Evolutionary conservation across 257 asterid species (phyloP), one percentile per base, ranked within the genome.

Genomic region (Knoxia roxburghii): DNA sequence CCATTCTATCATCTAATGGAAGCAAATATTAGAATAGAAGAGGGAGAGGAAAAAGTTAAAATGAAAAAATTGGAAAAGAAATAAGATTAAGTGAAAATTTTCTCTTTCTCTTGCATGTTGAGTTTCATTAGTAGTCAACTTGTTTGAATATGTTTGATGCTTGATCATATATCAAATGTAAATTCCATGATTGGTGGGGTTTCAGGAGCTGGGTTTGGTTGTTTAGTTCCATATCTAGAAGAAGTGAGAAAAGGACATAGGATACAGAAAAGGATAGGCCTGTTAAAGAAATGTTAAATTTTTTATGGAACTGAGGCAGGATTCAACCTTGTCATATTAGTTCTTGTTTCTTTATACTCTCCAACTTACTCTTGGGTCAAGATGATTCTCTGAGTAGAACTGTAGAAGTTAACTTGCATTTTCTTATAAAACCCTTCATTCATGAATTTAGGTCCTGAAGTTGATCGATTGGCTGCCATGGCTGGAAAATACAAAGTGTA

Each of bases 401-500:
- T n/a, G n/a, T n/a, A n/a, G n/a, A n/a, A n/a, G n/a, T 65, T 63
- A 7, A 30, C 41, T 40, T 52, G 27, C 27, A 32, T 66, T 68
- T 43, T 51, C n/a, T 62, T 39, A 29, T 45, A 11, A 68, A 24
- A 30, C 54, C 61, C 49, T 45, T 7, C 7, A 39, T 52, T 45
- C 14, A 64, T 68, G 54, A 50, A 18, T 61, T 64, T 83, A 92
- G 98, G 97, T 67, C 99, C 95, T 62, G 99, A 90, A 76, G 95
- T 90, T 70, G 89, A 90, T 68, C 90, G 95, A 0, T 79, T 93
- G 77, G 97, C 99, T 67, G 88, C 96, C 43, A 85, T 93, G 97
- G 99, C 99, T 43, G 95, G 95, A 72, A 93, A 84, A 68, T 93
- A 86, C 76, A 90, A 90, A 83, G 95, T 93, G 61, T 76, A 82